A percentile compares a stretch with the other conserved stretches of the same genome.
These are phyloP conservation scores for Thecaphora thlaspeos DNA, from an alignment of 1,284 basidiomycete species.

Conservation along the genomic window DNA sequence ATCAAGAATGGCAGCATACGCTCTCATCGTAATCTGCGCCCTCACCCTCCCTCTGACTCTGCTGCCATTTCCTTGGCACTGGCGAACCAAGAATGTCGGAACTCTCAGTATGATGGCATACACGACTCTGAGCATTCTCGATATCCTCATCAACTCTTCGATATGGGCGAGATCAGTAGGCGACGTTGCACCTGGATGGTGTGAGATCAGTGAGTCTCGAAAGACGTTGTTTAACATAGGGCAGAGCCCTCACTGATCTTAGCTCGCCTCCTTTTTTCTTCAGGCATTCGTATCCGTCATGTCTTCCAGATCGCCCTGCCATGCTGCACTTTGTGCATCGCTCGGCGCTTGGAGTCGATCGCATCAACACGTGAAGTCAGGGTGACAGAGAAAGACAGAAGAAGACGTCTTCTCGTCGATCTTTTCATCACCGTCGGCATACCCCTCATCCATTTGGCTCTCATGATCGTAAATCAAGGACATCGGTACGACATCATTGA, in stretches of 20 bases:
- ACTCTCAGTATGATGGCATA: conserved; percentile 5
- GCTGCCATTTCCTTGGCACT: conserved; percentile 12
- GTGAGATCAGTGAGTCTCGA: conserved; percentile 15
- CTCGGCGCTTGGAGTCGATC: conserved; percentile 11
- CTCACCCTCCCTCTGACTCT: conserved; percentile 1
- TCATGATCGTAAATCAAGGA: conserved; percentile 19
- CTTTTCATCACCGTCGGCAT: conserved; percentile 11
- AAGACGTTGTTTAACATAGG: neutral
- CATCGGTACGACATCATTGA: conserved; percentile 8
- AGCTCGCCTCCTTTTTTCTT: no score
- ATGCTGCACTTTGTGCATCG: conserved; percentile 14
- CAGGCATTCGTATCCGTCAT: conserved; percentile 10
- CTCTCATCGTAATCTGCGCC: no score
- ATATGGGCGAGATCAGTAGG: conserved; percentile 3
- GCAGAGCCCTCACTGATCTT: no score
- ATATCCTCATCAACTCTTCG: conserved; percentile 11
- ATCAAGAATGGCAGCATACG: no score
- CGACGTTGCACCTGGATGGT: conserved; percentile 8
- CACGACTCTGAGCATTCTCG: conserved; percentile 9
- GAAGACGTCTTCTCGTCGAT: conserved; percentile 6
- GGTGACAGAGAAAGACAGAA: conserved; percentile 1
- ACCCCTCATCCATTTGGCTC: conserved; percentile 6
- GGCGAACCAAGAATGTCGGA: conserved; percentile 10
- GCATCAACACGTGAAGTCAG: conserved; percentile 13
- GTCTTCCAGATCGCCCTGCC: conserved; percentile 8